These are phyloP conservation scores for Metroxylon sagu DNA, from an alignment of 176 grass and related monocot genomes.

Conservation along the genomic window DNA sequence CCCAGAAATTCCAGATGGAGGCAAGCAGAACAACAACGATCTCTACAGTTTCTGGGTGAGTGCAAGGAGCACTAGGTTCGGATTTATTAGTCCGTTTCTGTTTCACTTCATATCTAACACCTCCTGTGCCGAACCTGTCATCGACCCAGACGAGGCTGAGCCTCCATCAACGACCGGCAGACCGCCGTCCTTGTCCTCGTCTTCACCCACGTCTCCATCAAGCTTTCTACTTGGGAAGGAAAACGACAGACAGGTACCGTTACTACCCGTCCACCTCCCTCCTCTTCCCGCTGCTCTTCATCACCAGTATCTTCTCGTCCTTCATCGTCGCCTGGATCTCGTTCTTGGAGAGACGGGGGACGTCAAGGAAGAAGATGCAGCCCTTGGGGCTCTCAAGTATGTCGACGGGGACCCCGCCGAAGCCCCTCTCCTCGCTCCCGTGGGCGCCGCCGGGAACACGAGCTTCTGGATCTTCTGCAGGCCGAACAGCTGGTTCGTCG, in stretches of 20 bases:
- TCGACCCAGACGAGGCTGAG: too few species aligned
- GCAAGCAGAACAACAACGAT: too few species aligned
- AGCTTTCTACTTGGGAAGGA: too few species aligned
- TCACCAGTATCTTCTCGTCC: constrained; percentile 54
- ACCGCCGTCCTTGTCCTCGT: too few species aligned
- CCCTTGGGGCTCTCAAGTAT: constrained; percentile 57
- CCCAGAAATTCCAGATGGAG: too few species aligned
- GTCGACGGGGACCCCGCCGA: constrained; percentile 40
- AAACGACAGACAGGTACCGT: constrained; percentile 59
- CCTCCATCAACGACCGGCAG: too few species aligned
- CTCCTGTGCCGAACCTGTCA: too few species aligned
- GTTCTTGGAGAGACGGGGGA: constrained; percentile 73
- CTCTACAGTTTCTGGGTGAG: too few species aligned
- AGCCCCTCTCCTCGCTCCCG: background rate
- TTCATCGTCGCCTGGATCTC: constrained; percentile 82
- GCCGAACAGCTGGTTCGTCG: constrained; percentile 49
- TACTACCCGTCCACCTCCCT: constrained; percentile 46
- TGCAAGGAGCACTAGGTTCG: too few species aligned
- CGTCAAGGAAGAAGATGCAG: constrained; percentile 73
- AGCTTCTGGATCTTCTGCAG: constrained; percentile 72
- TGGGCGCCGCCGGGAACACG: constrained; percentile 11
- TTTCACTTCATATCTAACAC: too few species aligned
- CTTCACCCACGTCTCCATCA: too few species aligned
- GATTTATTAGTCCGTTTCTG: too few species aligned
- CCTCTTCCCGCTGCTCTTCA: constrained; percentile 38